Base-by-base conservation (phyloP, 495 filamentous ascomycete species). In the Neurospora sp. region DNA sequence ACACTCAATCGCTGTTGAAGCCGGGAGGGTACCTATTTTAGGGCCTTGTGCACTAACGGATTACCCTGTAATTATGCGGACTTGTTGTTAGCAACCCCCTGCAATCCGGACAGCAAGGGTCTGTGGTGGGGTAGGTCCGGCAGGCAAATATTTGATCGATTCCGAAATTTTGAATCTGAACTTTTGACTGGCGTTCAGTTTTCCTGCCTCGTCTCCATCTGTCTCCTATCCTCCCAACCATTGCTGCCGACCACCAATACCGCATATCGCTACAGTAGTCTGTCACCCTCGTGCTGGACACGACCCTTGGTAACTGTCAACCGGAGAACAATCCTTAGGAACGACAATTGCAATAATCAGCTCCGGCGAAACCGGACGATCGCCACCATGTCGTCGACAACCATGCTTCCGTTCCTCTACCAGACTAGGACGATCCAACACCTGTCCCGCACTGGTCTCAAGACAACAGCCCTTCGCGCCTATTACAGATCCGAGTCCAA, bases 321-420 rank as follows among this genome's bases (percentile, higher is more conserved):
- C 38, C 38, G 45, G 3, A 22, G 4, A 10, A 22, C 45, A 45
- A 8, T 9, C 1, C 38, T 9, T 9, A 12, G 39, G 10, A 40
- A 40, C 39, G 9, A 40, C 9, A 40, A 40, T 40, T 12, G 39
- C 39, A 4, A 40, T 40, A 40, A 0, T 40, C 9, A 40, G 39
- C 39, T 12, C 39, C 39, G 39, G 39, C 39, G 4, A 27, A 14
- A 27, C 31, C 22, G 27, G 38, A 61, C 22, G 1, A 16, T 6
- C 27, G 14, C 48, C 73, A 76, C 37, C 40, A 84, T 83, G 82
- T 76, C 53, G 14, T 65, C 79, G 20, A 80, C 81, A 1, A 83
- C 83, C 3, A 73, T 87, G 7, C 77, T 87, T 14, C 88, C 91
- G 0, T 92, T 93, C 69, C 86, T 94, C 9, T 93, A 93, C 78